A percentile compares a stretch with the other conserved stretches of the same genome.
phyloP scores from a whole-genome alignment of 1,284 basidiomycete genomes.

The Trichosporon sp. region DNA sequence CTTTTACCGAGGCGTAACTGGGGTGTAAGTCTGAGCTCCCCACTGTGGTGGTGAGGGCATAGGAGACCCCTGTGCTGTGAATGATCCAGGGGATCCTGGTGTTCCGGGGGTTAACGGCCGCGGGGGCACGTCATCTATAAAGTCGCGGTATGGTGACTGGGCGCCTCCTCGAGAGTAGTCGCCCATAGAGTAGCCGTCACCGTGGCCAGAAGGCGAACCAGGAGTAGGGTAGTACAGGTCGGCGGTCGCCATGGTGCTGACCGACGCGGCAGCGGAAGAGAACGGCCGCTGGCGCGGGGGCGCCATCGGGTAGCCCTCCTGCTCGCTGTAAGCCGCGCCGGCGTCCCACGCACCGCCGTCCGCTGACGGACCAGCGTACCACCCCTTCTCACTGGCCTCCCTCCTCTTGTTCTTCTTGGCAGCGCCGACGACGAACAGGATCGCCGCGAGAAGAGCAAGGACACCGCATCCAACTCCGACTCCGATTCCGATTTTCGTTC shows the following conservation, averaged over 20 bases:
- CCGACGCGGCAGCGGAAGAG: constrained; percentile 22
- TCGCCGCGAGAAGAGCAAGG: constrained; percentile 27
- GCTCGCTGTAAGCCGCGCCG: constrained; percentile 30
- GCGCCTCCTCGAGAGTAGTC: constrained; percentile 18
- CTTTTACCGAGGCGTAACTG: constrained; percentile 8
- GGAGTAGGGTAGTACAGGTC: constrained; percentile 24
- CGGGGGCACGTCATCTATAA: not conserved
- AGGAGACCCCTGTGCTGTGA: not conserved
- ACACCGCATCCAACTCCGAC: constrained; percentile 38
- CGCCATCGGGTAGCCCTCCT: constrained; percentile 23
- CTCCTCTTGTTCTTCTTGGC: constrained; percentile 26
- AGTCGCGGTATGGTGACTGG: constrained; percentile 15
- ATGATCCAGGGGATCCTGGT: not conserved
- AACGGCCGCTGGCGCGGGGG: constrained; percentile 22
- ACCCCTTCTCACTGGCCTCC: constrained; percentile 25
- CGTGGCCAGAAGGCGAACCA: constrained; percentile 12
- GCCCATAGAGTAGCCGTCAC: constrained; percentile 20
- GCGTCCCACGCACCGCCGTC: constrained; percentile 22
- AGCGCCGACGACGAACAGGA: constrained; percentile 31
- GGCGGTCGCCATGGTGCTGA: constrained; percentile 41
- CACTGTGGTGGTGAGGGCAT: not conserved
- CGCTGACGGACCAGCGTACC: constrained; percentile 21
- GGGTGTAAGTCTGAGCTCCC: constrained; percentile 10
- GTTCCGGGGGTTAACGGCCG: not conserved
- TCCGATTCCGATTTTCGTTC: constrained; percentile 39